Conservation (phyloP, 139 green algal genomes). For the Pycnococcus provasolii region DNA sequence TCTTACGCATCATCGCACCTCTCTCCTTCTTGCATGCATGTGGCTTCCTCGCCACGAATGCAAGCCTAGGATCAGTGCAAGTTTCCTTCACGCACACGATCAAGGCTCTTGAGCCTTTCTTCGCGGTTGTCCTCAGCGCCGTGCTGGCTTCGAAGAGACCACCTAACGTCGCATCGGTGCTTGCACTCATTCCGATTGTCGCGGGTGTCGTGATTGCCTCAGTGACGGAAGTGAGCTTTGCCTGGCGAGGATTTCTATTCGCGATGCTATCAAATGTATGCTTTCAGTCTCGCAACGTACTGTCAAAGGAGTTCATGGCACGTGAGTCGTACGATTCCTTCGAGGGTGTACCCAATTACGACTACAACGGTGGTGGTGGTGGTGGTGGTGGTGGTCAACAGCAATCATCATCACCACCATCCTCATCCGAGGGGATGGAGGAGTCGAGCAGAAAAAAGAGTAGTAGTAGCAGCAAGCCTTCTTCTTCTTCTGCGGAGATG, state of each 20-base stretch:
- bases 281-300: constrained; percentile 39
- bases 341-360: background rate
- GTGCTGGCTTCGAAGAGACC: background rate
- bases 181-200: constrained; percentile 27
- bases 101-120: constrained; percentile 30
- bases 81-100: constrained; percentile 34
- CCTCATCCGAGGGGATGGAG: no score
- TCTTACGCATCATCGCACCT: background rate
- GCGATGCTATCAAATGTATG: constrained; percentile 42
- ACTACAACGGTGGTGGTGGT: no score
- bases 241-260: constrained; percentile 34
- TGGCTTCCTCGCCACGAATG: constrained; percentile 21
- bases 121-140: constrained; percentile 22
- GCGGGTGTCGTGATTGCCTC: constrained; percentile 35
- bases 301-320: constrained; percentile 34
- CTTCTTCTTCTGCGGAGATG: no score
- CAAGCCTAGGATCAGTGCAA: constrained; percentile 11
- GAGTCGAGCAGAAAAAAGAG: no score
- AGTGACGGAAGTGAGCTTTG: constrained; percentile 43
- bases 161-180: background rate
- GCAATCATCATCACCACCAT: background rate
- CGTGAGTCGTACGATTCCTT: constrained; percentile 10
- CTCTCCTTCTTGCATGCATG: constrained; percentile 13
- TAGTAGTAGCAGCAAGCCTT: no score
- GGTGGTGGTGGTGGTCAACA: no score